Percentiles rank a stretch among this genome's conserved stretches.
phyloP scores from a whole-genome alignment of 1,284 basidiomycete species.

The Pseudozyma tsukubaensis region DNA sequence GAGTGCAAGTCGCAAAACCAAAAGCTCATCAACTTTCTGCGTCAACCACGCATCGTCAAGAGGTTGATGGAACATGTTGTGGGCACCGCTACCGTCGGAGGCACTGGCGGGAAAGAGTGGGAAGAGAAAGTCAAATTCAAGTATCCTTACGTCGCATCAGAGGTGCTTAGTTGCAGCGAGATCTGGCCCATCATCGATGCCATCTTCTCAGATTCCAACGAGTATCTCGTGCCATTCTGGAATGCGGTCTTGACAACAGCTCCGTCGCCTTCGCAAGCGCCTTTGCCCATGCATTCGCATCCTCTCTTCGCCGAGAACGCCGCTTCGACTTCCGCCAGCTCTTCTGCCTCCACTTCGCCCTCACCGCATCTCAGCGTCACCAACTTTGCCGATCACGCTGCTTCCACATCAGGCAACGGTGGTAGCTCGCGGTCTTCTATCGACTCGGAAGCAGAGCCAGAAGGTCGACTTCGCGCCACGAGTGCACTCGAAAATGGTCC shows the following conservation, averaged over 20 bases:
- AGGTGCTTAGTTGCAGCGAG: slow-evolving; percentile 89
- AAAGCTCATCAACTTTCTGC: slow-evolving; percentile 85
- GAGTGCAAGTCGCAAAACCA: slow-evolving; percentile 96
- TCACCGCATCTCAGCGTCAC: slow-evolving; percentile 45
- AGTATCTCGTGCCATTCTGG: slow-evolving; percentile 79
- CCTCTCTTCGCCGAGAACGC: slow-evolving; percentile 59
- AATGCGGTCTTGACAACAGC: slow-evolving; percentile 84
- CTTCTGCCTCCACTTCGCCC: slow-evolving; percentile 38
- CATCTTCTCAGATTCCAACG: slow-evolving; percentile 79
- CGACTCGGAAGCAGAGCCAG: slow-evolving; percentile 27
- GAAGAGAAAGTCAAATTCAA: slow-evolving; percentile 68
- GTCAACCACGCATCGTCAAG: slow-evolving; percentile 81
- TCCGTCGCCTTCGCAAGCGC: slow-evolving; percentile 69
- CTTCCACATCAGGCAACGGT: slow-evolving; percentile 18
- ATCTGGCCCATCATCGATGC: slow-evolving; percentile 94
- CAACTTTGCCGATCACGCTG: slow-evolving; percentile 36
- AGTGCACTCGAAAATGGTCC: slow-evolving; percentile 69
- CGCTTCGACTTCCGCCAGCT: slow-evolving; percentile 19
- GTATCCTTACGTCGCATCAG: slow-evolving; percentile 92
- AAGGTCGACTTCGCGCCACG: slow-evolving; percentile 38
- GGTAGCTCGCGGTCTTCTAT: slow-evolving; percentile 34
- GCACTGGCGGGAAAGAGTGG: slow-evolving; percentile 70
- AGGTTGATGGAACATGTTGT: slow-evolving; percentile 84
- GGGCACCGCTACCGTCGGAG: slow-evolving; percentile 82
- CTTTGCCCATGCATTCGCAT: slow-evolving; percentile 64